Evolutionary conservation across 2,329 filamentous ascomycete genomes (phyloP).

Genomic region (Neospermospora avenae): DNA sequence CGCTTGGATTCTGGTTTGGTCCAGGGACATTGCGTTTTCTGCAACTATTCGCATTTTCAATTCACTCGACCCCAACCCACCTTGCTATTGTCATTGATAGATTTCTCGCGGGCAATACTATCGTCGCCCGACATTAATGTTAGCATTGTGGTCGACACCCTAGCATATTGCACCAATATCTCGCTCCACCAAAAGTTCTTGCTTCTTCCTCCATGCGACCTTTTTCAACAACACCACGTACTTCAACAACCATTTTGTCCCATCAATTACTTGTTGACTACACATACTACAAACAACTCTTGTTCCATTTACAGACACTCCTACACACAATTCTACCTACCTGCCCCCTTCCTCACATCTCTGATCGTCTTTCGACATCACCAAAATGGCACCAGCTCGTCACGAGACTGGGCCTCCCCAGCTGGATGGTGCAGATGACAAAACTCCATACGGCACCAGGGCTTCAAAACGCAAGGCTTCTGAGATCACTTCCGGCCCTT

Average conservation of each 20-base stretch:
- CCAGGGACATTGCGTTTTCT: constrained; percentile 6
- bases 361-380: background rate
- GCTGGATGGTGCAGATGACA: constrained; percentile 11
- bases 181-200: background rate
- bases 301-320: background rate
- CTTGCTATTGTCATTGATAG: background rate
- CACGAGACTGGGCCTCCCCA: constrained; percentile 22
- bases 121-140: background rate
- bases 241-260: background rate
- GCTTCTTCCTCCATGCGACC: constrained; percentile 4
- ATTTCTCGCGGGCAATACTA: background rate
- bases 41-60: constrained; percentile 6
- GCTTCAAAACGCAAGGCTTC: constrained; percentile 27
- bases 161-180: background rate
- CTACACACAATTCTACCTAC: background rate
- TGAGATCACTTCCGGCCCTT: constrained; percentile 17
- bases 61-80: constrained; percentile 2
- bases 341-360: background rate
- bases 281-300: constrained; percentile 3
- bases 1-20: constrained; percentile 10
- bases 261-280: constrained; percentile 1
- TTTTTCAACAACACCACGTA: constrained; percentile 3
- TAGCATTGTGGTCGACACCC: background rate
- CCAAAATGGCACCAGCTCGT: constrained; percentile 24
- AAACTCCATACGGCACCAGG: constrained; percentile 21